Conservation (phyloP, 805 yeast genomes). For the Pichia phayaonensis region DNA sequence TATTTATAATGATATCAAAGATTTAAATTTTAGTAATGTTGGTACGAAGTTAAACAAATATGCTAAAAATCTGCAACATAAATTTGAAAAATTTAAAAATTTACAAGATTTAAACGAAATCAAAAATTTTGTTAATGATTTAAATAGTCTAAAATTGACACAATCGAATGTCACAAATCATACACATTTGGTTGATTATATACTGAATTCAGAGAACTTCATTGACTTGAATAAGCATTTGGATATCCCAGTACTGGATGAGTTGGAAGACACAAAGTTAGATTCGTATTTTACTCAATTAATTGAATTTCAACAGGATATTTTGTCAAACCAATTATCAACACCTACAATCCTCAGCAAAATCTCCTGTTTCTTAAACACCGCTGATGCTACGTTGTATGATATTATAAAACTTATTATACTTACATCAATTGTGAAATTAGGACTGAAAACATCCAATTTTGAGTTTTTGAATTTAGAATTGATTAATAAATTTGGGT, state of each 20-base stretch:
- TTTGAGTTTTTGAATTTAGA: constrained; percentile 46
- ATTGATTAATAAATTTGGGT: constrained; percentile 59
- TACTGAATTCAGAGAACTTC: constrained; percentile 34
- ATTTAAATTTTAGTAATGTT: constrained; percentile 69
- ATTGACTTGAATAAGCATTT: constrained; percentile 15
- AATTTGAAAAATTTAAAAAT: constrained; percentile 53
- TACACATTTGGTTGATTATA: constrained; percentile 62
- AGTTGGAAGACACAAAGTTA: not conserved
- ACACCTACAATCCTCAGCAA: constrained; percentile 22
- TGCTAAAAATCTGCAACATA: constrained; percentile 64
- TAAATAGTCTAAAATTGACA: constrained; percentile 56
- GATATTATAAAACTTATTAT: constrained; percentile 48
- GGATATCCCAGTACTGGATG: constrained; percentile 15
- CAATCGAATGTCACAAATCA: constrained; percentile 68
- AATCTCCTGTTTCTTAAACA: constrained; percentile 37
- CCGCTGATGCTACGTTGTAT: constrained; percentile 31
- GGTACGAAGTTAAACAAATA: constrained; percentile 63
- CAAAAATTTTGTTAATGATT: constrained; percentile 59
- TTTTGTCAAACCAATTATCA: constrained; percentile 47
- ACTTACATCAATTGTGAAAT: constrained; percentile 53
- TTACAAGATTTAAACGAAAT: constrained; percentile 58
- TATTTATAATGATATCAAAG: constrained; percentile 44
- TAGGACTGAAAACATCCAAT: constrained; percentile 64
- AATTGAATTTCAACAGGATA: constrained; percentile 61
- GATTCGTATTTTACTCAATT: constrained; percentile 34